Evolutionary conservation across 345 rosid species (phyloP), one percentile per base, ranked within the genome.

Genomic region (Lenwebbia sp.): DNA sequence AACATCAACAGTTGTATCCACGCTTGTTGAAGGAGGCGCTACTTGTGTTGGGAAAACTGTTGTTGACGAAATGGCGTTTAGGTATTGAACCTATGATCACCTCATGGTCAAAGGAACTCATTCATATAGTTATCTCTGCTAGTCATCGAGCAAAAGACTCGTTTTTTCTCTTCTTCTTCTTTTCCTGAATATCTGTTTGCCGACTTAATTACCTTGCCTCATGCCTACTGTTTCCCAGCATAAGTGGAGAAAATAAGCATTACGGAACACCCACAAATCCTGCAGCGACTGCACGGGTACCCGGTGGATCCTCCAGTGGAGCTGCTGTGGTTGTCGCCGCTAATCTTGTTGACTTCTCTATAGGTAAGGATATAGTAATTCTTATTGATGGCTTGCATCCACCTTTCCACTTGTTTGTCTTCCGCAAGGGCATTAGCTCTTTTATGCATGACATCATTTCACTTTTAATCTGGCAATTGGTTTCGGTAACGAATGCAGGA

Each of bases 281-380:
- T 86, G 93, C 90, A 17, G 95, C 92, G 40, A 93, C 92, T 83
- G 83, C 93, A 84, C 90, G 92, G 84, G 92, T 96, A 84, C 94
- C 99, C 1, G 99, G 99, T 88, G 99, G 99, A 85, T 92, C 98
- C 57, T 94, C 91, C 85, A 94, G 99, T 89, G 99, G 99, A 54
- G 96, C 99, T 90, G 98, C 99, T 76, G 95, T 97, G 85, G 90
- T 97, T 28, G 99, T 97, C 26, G 98, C 99, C 25, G 96, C 98
- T 85, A 88, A 92, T 33, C 91, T 96, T 87, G 97, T 93, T 82
- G 99, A 96, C 85, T 97, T 96, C 87, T 92, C 99, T 17, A 88
- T 97, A 88, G 99, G 99, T 92, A 86, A 87, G 93, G 84, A n/a
- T 8, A 41, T 82, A 2, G n/a, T 81, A 28, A 25, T 47, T 41